These are phyloP conservation scores for Rhynchospora tenuis DNA, from an alignment of 176 grass and related monocot genomes.

Conservation along the genomic window DNA sequence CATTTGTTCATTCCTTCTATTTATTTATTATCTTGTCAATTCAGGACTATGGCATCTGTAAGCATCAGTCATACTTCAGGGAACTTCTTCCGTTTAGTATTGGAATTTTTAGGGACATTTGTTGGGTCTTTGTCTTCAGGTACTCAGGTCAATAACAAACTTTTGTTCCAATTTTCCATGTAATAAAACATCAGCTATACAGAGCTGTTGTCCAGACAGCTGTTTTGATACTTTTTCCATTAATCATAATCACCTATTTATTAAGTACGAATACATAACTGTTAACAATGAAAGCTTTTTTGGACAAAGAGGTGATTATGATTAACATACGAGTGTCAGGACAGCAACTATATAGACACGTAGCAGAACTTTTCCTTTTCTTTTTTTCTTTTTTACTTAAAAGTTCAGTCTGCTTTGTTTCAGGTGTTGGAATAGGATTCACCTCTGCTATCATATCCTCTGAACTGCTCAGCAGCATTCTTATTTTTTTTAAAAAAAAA, in stretches of 20 bases:
- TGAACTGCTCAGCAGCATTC: not conserved
- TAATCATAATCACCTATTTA: no score
- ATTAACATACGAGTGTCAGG: no score
- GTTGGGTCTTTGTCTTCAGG: conserved; percentile 52
- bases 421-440: conserved; percentile 49
- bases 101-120: conserved; percentile 52
- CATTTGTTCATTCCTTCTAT: not conserved
- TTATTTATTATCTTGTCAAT: conserved; percentile 11
- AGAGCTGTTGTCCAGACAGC: no score
- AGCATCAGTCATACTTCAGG: conserved; percentile 33
- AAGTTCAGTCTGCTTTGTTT: not conserved
- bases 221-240: no score
- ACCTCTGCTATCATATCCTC: conserved; percentile 56
- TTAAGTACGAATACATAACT: no score
- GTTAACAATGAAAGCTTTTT: no score
- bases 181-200: not conserved
- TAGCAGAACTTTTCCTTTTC: not conserved
- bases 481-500: conserved; percentile 14
- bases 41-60: conserved; percentile 50
- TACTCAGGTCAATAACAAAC: conserved; percentile 14
- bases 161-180: not conserved
- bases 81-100: conserved; percentile 32
- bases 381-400: not conserved
- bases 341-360: no score
- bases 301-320: no score